phyloP scores from a whole-genome alignment of 768 basidiomycete species.

The Kwoniella sp. region DNA sequence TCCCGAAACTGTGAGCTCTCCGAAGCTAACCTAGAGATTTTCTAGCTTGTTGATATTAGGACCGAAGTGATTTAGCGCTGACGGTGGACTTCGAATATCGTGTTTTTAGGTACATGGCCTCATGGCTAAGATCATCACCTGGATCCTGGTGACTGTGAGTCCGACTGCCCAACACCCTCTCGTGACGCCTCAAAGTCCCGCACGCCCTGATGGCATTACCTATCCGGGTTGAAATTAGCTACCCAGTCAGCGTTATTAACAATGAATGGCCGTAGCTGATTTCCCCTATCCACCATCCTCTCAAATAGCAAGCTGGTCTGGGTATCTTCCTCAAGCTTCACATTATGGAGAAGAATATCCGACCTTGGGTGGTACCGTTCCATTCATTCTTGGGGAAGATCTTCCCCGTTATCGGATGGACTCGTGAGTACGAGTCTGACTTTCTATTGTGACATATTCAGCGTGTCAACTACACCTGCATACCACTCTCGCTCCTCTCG shows the following conservation, averaged over 20 bases:
- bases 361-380: constrained; percentile 69
- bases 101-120: constrained; percentile 62
- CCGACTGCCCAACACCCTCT: background rate
- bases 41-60: too few species aligned
- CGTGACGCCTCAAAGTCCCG: too few species aligned
- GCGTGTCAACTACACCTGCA: background rate
- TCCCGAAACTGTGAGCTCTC: constrained; percentile 61
- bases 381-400: constrained; percentile 81
- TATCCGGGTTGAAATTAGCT: too few species aligned
- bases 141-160: constrained; percentile 61
- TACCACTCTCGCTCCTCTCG: background rate
- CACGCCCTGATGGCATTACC: too few species aligned
- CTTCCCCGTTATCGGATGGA: constrained; percentile 85
- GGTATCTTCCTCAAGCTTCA: constrained; percentile 92
- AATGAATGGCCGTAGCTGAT: constrained; percentile 3
- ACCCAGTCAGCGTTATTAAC: too few species aligned
- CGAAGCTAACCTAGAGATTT: too few species aligned
- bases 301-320: constrained; percentile 63
- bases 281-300: background rate
- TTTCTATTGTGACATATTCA: background rate
- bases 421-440: constrained; percentile 55
- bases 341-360: constrained; percentile 70
- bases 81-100: background rate
- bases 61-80: too few species aligned
- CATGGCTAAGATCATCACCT: constrained; percentile 66